phyloP scores from a whole-genome alignment of 768 basidiomycete species.

The Scleroderma bovista region DNA sequence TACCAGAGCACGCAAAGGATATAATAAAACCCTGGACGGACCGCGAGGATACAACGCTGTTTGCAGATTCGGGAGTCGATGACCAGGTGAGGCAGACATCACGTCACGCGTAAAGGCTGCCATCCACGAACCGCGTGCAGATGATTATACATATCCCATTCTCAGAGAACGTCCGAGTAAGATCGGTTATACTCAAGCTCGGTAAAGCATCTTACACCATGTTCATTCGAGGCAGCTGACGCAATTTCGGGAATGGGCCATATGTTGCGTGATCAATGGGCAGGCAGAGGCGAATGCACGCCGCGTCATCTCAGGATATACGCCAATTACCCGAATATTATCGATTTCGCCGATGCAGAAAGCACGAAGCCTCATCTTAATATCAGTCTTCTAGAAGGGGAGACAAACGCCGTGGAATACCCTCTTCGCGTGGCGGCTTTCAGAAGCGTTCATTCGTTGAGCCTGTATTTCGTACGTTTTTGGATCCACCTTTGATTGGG shows the following conservation, averaged over 20 bases:
- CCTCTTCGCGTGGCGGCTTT: constrained; percentile 74
- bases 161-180: constrained; percentile 68
- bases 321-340: constrained; percentile 66
- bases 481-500: not conserved
- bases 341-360: constrained; percentile 76
- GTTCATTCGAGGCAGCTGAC: constrained; percentile 6
- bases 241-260: constrained; percentile 5
- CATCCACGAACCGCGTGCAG: constrained; percentile 33
- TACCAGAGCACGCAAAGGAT: constrained; percentile 75
- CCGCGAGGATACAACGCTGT: constrained; percentile 60
- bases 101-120: not conserved
- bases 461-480: constrained; percentile 71
- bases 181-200: constrained; percentile 69
- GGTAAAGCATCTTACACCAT: constrained; percentile 39
- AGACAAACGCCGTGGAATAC: constrained; percentile 66
- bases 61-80: constrained; percentile 75
- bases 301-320: constrained; percentile 74
- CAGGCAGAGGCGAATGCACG: constrained; percentile 72
- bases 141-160: constrained; percentile 81
- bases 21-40: constrained; percentile 82
- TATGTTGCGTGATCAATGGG: not conserved
- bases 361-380: constrained; percentile 63
- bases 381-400: constrained; percentile 66
- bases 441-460: constrained; percentile 65
- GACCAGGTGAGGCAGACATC: constrained; percentile 56